phyloP scores from a whole-genome alignment of 2,329 filamentous ascomycete genomes.

The Clonostachys sp. region DNA sequence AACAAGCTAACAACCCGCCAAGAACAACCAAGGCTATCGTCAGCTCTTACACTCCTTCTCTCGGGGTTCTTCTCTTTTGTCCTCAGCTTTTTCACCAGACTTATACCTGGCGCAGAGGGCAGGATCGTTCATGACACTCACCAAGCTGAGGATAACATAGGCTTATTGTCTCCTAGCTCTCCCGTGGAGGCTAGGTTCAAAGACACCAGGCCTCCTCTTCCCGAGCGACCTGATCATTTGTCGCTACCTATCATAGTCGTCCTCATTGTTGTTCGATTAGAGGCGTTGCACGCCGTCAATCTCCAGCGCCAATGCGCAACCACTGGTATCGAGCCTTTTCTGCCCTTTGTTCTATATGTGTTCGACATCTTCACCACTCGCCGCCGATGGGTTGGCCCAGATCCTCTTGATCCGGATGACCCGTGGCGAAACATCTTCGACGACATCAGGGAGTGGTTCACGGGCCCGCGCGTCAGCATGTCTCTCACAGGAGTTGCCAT shows the following conservation, averaged over 20 bases:
- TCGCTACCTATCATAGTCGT: conserved; percentile 37
- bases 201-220: conserved; percentile 25
- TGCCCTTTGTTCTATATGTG: conserved; percentile 36
- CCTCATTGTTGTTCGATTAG: conserved; percentile 40
- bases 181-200: conserved; percentile 20
- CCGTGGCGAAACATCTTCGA: conserved; percentile 42
- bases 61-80: conserved; percentile 34
- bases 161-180: conserved; percentile 10
- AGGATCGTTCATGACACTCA: conserved; percentile 29
- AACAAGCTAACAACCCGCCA: not conserved
- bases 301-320: conserved; percentile 44
- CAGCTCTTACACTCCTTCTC: conserved; percentile 38
- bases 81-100: conserved; percentile 34
- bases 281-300: conserved; percentile 39
- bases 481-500: conserved; percentile 27
- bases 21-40: conserved; percentile 46
- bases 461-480: conserved; percentile 28
- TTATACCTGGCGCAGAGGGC: conserved; percentile 40
- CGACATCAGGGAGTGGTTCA: conserved; percentile 42
- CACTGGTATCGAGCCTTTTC: conserved; percentile 45
- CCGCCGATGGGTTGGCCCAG: conserved; percentile 18
- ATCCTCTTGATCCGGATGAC: conserved; percentile 33
- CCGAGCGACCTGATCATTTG: conserved; percentile 40
- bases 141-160: conserved; percentile 8
- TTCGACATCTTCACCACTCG: conserved; percentile 36